Evolutionary conservation across 306 rosid species (phyloP).

Genomic region (Hippophae gyantsensis): DNA sequence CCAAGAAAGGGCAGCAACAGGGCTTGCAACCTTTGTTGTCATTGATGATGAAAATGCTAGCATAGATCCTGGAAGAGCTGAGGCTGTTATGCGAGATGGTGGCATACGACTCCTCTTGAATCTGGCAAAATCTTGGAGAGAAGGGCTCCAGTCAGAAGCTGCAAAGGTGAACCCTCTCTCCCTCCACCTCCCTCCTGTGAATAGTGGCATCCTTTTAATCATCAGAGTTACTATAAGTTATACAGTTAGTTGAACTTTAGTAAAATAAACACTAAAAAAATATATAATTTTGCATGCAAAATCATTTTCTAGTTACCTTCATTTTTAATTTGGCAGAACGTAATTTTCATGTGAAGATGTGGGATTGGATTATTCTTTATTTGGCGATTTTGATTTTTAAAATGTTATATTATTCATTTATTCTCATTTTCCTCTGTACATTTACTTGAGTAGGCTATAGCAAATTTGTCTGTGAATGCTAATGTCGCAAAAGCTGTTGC

Average conservation of each 20-base stretch:
- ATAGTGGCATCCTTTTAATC: neutral
- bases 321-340: neutral
- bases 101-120: constrained; percentile 90
- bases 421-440: constrained; percentile 1
- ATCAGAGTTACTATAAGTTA: neutral
- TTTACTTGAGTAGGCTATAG: constrained; percentile 63
- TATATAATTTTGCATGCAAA: neutral
- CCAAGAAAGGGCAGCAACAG: constrained; percentile 99
- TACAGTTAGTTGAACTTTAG: constrained; percentile 9
- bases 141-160: constrained; percentile 97
- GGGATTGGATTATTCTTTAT: constrained; percentile 5
- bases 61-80: constrained; percentile 89
- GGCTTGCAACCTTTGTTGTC: constrained; percentile 98
- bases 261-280: constrained; percentile 11
- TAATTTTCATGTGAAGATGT: constrained; percentile 4
- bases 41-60: constrained; percentile 97
- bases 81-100: constrained; percentile 94
- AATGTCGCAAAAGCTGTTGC: constrained; percentile 98
- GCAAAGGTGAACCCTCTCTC: constrained; percentile 57
- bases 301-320: constrained; percentile 3
- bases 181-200: neutral
- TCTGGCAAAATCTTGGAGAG: constrained; percentile 92
- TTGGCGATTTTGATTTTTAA: neutral
- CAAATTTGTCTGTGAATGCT: constrained; percentile 94
- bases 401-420: neutral